Conservation (phyloP, 2,329 filamentous ascomycete genomes). For the Leptoxyphium fumago region DNA sequence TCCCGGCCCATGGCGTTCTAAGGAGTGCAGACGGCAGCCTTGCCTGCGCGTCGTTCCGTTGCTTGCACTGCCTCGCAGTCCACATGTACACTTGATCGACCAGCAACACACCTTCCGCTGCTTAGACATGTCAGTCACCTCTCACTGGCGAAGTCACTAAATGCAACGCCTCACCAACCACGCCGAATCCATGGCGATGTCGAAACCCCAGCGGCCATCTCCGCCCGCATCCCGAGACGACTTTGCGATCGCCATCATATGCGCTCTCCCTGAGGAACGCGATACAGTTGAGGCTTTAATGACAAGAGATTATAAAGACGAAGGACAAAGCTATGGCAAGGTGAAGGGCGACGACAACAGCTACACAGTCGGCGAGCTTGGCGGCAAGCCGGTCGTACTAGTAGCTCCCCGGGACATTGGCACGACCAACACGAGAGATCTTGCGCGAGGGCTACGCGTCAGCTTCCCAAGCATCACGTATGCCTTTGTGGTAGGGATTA, state of each 20-base stretch:
- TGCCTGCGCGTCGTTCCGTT: too few species aligned
- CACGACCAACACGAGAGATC: conserved; percentile 4
- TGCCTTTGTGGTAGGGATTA: conserved; percentile 10
- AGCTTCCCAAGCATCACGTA: conserved; percentile 11
- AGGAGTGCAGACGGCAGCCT: too few species aligned
- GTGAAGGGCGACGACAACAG: conserved; percentile 7
- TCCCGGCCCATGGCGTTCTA: too few species aligned
- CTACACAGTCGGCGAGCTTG: conserved; percentile 11
- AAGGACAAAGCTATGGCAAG: conserved; percentile 4
- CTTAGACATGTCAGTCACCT: too few species aligned
- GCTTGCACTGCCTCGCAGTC: too few species aligned
- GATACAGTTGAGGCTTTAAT: conserved; percentile 6
- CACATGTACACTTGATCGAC: too few species aligned
- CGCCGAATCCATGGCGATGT: too few species aligned
- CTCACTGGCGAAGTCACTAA: too few species aligned
- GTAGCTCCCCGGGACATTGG: conserved; percentile 6
- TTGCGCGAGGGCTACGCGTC: conserved; percentile 3
- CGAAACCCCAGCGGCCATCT: background rate
- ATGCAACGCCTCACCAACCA: too few species aligned
- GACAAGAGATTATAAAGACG: conserved; percentile 1
- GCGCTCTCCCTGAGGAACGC: conserved; percentile 7
- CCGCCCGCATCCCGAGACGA: conserved; percentile 2
- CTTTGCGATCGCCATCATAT: conserved; percentile 8
- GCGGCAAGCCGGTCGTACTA: conserved; percentile 8
- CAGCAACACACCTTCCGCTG: too few species aligned